Base-by-base conservation (phyloP, 2,329 filamentous ascomycete genomes). In the Huntiella savannae region DNA sequence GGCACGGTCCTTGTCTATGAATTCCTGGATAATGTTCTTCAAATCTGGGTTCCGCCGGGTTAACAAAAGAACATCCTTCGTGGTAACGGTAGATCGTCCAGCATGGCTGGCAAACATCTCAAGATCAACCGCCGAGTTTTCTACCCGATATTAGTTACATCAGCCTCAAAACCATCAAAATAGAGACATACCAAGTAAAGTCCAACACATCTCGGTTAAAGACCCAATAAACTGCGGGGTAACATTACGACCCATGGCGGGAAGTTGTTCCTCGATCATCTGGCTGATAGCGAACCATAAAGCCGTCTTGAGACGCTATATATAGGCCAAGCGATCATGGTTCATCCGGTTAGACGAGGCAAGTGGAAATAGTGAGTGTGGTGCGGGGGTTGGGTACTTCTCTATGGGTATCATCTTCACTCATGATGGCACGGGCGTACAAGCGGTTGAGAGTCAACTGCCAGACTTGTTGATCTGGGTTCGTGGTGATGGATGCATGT, bases 161-260 rank as follows among this genome's bases (percentile, higher is more conserved):
- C 7, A 28, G 7, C 34, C 6, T 7, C 6, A 17, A 36, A 6
- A 15, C 5, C n/a, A n/a, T 42, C 22, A 28, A 45, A n/a, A 12
- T 15, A 42, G 16, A 28, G 11, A 54, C 62, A 40, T 68, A 88
- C 85, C 82, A 44, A 94, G 81, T 54, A 93, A 86, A 1, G 77
- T 73, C 77, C 83, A 94, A 5, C 88, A 80, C 60, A 93, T 73
- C 60, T 94, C 86, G 1, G 83, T 91, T 57, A 92, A 61, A 0
- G 81, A 80, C 6, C 80, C 85, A 54, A 92, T 92, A 60, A 92
- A 94, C 57, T 93, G 85, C 1, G 84, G 84, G 19, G 88, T 94
- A 5, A 87, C 84, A 60, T 93, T 95, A 52, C 84, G 72, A 57
- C 82, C 62, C 46, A 61, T 58, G 12, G 55, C 54, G 28, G 64